Conservation (phyloP, 371 early-diverging fungal species). For the Chytridium lagenaria region DNA sequence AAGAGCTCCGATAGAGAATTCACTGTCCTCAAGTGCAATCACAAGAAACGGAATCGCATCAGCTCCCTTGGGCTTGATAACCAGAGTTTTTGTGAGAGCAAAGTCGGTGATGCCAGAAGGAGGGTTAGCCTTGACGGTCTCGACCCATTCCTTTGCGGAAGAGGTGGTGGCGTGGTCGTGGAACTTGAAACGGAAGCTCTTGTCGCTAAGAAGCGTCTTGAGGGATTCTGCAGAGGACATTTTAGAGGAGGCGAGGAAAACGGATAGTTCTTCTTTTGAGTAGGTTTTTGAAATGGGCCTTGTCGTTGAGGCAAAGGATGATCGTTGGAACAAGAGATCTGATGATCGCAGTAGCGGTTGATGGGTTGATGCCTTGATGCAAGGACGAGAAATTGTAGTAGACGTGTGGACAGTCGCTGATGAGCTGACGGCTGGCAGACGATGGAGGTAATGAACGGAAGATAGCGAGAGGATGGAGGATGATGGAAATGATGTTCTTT, state of each 20-base stretch:
- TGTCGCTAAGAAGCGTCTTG: neutral
- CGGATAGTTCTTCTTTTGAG: neutral
- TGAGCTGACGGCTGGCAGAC: too few species aligned
- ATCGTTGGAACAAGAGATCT: neutral
- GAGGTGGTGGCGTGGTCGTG: conserved; percentile 29
- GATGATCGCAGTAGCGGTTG: too few species aligned
- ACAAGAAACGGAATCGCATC: conserved; percentile 40
- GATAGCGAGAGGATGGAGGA: neutral
- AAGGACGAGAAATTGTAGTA: too few species aligned
- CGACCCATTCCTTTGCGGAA: conserved; percentile 36
- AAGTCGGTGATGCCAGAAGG: conserved; percentile 21
- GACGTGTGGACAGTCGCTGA: too few species aligned
- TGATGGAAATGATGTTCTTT: neutral
- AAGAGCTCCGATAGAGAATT: conserved; percentile 32
- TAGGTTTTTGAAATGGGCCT: neutral
- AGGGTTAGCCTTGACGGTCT: conserved; percentile 19
- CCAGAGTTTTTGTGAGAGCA: conserved; percentile 49
- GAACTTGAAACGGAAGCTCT: conserved; percentile 26
- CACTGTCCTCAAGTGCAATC: conserved; percentile 42
- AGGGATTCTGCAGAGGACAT: conserved; percentile 11
- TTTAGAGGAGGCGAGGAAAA: neutral
- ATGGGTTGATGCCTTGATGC: too few species aligned
- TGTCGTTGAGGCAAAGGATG: neutral
- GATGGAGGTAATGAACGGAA: too few species aligned
- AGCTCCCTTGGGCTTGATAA: conserved; percentile 50